A percentile compares a stretch with the other conserved stretches of the same genome.
Conservation (phyloP, 1,284 basidiomycete genomes). For the Athelia psychrophila region DNA sequence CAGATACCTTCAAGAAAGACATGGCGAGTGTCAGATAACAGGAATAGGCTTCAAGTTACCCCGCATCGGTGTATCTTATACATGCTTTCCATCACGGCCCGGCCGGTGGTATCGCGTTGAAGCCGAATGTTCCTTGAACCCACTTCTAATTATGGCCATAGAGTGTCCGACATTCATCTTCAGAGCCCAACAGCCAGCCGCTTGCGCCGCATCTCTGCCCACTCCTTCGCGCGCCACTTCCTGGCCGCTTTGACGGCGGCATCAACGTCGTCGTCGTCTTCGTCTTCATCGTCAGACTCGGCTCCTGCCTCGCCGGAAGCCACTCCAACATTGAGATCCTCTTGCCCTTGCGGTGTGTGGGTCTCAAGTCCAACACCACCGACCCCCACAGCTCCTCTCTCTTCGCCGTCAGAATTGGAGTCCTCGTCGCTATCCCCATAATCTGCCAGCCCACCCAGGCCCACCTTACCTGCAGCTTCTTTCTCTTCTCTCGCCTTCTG, state of each 20-base stretch:
- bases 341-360: no score
- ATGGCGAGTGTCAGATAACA: no score
- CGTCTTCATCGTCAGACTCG: constrained; percentile 6
- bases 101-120: no score
- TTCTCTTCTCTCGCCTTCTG: constrained; percentile 30
- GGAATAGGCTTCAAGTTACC: no score
- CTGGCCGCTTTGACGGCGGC: constrained; percentile 44
- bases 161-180: no score
- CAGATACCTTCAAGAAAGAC: constrained; percentile 42
- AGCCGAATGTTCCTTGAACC: no score
- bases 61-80: no score
- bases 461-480: constrained; percentile 23
- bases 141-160: no score
- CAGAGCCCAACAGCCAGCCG: no score
- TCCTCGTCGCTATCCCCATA: constrained; percentile 56
- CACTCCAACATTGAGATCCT: no score
- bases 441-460: constrained; percentile 49
- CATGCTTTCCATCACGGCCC: no score
- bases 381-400: constrained; percentile 19
- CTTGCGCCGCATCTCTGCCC: constrained; percentile 45
- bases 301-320: no score
- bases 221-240: constrained; percentile 50
- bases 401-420: constrained; percentile 29
- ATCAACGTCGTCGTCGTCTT: constrained; percentile 15
- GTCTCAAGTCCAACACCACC: constrained; percentile 10